These are phyloP conservation scores for Cordyceps cicadae DNA, from an alignment of 2,329 filamentous ascomycete species.

Conservation along the genomic window DNA sequence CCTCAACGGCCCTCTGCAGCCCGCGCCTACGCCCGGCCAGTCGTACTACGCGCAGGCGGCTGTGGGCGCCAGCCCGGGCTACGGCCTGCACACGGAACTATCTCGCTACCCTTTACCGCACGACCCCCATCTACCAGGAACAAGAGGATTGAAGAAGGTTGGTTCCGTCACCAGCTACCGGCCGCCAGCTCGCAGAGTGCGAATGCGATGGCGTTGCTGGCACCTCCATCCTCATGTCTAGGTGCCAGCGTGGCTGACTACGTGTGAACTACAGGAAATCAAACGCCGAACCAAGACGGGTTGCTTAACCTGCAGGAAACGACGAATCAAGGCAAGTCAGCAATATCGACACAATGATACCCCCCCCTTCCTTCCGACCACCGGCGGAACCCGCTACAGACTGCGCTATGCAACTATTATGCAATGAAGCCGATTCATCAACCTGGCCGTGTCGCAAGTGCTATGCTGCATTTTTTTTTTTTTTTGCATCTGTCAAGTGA, in stretches of 20 bases:
- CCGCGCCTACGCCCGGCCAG: constrained; percentile 21
- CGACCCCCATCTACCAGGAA: constrained; percentile 40
- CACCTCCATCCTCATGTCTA: not conserved
- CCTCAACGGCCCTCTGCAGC: constrained; percentile 25
- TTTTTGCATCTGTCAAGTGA: not conserved
- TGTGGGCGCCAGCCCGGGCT: constrained; percentile 29
- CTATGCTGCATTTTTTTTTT: not conserved
- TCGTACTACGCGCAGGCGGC: constrained; percentile 35
- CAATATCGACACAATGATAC: not conserved
- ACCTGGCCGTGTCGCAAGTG: not conserved
- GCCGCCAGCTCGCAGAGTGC: constrained; percentile 2
- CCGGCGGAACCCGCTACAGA: too few relatives aligned
- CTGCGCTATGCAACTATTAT: not conserved
- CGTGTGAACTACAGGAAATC: constrained; percentile 42
- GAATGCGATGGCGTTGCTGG: not conserved
- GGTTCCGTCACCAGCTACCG: constrained; percentile 16
- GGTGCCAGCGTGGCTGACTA: not conserved
- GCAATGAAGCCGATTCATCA: not conserved
- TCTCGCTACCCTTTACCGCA: constrained; percentile 40
- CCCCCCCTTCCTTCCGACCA: too few relatives aligned
- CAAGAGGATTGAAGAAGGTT: constrained; percentile 51
- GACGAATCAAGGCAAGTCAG: constrained; percentile 48
- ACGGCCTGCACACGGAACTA: constrained; percentile 37
- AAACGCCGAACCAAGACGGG: constrained; percentile 56
- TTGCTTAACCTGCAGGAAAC: constrained; percentile 54